These are phyloP conservation scores for Spiraea crenata DNA, from an alignment of 331 rosid species.

Conservation along the genomic window DNA sequence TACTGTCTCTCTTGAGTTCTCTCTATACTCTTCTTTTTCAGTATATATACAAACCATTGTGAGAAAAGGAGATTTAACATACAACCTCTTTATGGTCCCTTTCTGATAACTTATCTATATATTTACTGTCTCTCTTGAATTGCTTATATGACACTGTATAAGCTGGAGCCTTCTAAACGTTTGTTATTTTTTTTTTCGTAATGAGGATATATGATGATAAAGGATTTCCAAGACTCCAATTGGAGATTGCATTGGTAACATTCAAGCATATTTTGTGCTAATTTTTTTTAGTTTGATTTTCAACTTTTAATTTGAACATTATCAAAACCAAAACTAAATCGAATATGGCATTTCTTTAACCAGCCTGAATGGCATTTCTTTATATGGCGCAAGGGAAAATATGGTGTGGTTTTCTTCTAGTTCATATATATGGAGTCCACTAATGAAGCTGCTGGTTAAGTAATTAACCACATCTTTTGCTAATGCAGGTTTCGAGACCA, in stretches of 20 bases:
- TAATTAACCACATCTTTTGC: conserved; percentile 19
- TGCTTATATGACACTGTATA: not conserved
- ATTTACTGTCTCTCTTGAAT: too few relatives aligned
- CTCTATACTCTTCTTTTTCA: not conserved
- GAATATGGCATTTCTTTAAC: too few relatives aligned
- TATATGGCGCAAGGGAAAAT: too few relatives aligned
- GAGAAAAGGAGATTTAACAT: too few relatives aligned
- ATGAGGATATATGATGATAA: too few relatives aligned
- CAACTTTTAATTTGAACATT: not conserved
- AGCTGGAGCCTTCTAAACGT: too few relatives aligned
- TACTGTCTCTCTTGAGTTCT: conserved; percentile 2
- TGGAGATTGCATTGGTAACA: conserved; percentile 14
- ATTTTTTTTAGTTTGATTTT: not conserved
- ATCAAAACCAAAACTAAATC: too few relatives aligned
- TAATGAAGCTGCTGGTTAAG: conserved; percentile 5
- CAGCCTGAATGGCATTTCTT: too few relatives aligned
- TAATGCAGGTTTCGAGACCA: conserved; percentile 59
- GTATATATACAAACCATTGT: not conserved
- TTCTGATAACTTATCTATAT: not conserved
- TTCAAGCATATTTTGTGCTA: not conserved
- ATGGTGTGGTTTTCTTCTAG: too few relatives aligned
- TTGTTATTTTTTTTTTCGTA: too few relatives aligned
- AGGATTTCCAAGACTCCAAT: too few relatives aligned
- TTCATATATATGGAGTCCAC: not conserved
- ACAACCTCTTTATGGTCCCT: not conserved